Evolutionary conservation across 2,329 filamentous ascomycete species (phyloP).

Genomic region (Raffaelea ambrosiae): DNA sequence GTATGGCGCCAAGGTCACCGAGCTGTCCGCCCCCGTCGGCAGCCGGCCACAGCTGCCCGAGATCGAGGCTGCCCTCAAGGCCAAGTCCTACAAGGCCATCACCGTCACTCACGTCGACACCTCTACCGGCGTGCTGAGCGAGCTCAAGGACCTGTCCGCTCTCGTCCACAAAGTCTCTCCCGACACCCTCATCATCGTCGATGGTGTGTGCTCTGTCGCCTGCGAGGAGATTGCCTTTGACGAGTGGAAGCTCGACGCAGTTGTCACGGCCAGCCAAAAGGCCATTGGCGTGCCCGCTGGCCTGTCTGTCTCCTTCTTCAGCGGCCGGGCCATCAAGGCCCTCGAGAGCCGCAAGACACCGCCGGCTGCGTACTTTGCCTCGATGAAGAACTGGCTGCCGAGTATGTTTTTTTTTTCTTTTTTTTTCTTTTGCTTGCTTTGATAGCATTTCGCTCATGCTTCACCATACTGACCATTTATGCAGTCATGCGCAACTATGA

Average conservation of each 20-base stretch:
- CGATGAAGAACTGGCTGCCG: slow-evolving; percentile 94
- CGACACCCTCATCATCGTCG: slow-evolving; percentile 83
- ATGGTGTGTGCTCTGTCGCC: slow-evolving; percentile 95
- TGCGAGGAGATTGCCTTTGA: slow-evolving; percentile 96
- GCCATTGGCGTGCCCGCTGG: slow-evolving; percentile 93
- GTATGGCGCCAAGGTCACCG: slow-evolving; percentile 84
- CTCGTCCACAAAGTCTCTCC: slow-evolving; percentile 81
- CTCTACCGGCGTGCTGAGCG: slow-evolving; percentile 88
- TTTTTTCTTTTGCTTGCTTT: background rate
- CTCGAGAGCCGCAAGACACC: slow-evolving; percentile 75
- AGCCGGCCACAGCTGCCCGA: slow-evolving; percentile 78
- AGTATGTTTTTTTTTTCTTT: slow-evolving; percentile 43
- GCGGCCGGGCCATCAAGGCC: slow-evolving; percentile 72
- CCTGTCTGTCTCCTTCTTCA: slow-evolving; percentile 89
- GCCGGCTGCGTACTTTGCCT: slow-evolving; percentile 86
- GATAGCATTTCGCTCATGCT: background rate
- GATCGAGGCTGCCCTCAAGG: slow-evolving; percentile 78
- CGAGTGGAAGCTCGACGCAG: slow-evolving; percentile 85
- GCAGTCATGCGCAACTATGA: slow-evolving; percentile 98
- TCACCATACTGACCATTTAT: background rate
- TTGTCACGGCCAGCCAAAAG: slow-evolving; percentile 93
- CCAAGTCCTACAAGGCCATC: slow-evolving; percentile 88
- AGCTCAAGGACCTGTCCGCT: slow-evolving; percentile 76
- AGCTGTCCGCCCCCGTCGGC: slow-evolving; percentile 83
- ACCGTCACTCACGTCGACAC: slow-evolving; percentile 98